Conservation (phyloP, 1,284 basidiomycete genomes). For the Macrocystidia cucumis region DNA sequence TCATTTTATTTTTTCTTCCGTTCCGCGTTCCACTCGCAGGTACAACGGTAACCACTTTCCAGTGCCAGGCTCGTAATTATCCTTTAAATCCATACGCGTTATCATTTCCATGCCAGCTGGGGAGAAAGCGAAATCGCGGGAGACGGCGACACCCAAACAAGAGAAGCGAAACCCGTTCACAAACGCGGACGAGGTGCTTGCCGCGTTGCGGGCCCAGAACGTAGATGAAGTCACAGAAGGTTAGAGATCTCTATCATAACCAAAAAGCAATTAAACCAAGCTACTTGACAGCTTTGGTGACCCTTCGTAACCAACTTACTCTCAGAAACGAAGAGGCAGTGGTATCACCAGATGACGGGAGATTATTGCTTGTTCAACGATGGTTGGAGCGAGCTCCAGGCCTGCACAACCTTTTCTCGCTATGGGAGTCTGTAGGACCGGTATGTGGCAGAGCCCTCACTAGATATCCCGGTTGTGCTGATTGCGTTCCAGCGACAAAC, state of each 20-base stretch:
- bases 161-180: too few relatives aligned
- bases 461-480: constrained; percentile 1
- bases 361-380: constrained; percentile 46
- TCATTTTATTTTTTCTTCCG: too few relatives aligned
- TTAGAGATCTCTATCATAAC: constrained; percentile 9
- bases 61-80: too few relatives aligned
- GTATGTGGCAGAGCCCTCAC: constrained; percentile 23
- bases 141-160: too few relatives aligned
- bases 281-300: constrained; percentile 30
- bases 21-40: too few relatives aligned
- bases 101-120: too few relatives aligned
- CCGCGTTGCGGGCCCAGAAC: constrained; percentile 14
- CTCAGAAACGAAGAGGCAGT: constrained; percentile 32
- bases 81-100: too few relatives aligned
- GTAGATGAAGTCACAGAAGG: constrained; percentile 16
- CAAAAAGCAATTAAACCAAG: constrained; percentile 1
- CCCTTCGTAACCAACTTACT: constrained; percentile 48
- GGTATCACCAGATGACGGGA: constrained; percentile 45
- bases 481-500: constrained; percentile 32
- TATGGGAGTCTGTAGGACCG: constrained; percentile 47
- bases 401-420: constrained; percentile 50
- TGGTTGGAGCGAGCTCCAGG: constrained; percentile 54
- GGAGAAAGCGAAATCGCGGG: too few relatives aligned
- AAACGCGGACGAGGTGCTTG: constrained; percentile 15
- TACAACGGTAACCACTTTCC: too few relatives aligned